Conservation (phyloP, 2,329 filamentous ascomycete species). For the Arthrobotrys iridis region DNA sequence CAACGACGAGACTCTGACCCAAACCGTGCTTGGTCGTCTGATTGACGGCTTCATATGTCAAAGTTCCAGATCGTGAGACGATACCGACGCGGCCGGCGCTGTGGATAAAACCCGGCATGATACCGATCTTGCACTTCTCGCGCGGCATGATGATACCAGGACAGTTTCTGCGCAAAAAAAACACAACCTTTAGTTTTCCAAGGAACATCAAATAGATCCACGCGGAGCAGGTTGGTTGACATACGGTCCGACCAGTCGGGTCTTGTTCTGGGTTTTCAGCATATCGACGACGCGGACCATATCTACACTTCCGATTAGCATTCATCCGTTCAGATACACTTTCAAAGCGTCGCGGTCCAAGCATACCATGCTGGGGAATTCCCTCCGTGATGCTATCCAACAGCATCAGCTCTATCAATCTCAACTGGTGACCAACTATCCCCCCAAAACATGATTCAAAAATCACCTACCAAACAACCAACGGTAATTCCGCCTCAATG, state of each 20-base stretch:
- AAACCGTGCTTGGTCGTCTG: conserved; percentile 97
- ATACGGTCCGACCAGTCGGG: conserved; percentile 84
- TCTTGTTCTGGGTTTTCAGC: conserved; percentile 97
- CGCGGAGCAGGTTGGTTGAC: neutral
- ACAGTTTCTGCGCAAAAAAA: conserved; percentile 72
- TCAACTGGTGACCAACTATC: too few relatives aligned
- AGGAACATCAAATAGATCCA: neutral
- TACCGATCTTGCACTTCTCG: conserved; percentile 96
- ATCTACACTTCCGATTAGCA: conserved; percentile 68
- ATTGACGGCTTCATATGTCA: conserved; percentile 99
- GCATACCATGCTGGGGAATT: conserved; percentile 91
- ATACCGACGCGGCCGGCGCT: conserved; percentile 99
- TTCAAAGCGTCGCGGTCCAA: neutral
- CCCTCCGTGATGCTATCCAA: conserved; percentile 82
- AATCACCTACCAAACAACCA: conserved; percentile 79
- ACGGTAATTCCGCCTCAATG: conserved; percentile 87
- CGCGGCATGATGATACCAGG: conserved; percentile 92
- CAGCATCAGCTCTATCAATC: neutral
- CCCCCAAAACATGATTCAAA: neutral
- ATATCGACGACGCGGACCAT: conserved; percentile 99
- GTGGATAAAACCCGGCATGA: conserved; percentile 99
- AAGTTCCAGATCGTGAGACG: conserved; percentile 95
- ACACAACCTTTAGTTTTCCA: neutral
- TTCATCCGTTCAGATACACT: conserved; percentile 18
- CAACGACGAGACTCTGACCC: conserved; percentile 96